These are phyloP conservation scores for Nicotiana tabacum DNA, from an alignment of 257 asterid genomes.

Conservation along the genomic window DNA sequence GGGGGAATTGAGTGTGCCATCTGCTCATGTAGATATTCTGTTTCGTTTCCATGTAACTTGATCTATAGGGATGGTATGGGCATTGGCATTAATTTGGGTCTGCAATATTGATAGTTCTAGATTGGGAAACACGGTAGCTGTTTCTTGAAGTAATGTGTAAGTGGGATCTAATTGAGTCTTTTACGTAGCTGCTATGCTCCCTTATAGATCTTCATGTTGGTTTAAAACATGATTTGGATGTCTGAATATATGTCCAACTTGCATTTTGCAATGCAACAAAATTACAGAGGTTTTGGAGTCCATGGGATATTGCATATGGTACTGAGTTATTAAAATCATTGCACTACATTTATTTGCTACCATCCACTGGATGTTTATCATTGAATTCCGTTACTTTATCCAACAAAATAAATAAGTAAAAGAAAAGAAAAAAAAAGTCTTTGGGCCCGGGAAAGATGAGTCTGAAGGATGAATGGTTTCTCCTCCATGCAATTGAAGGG, in stretches of 20 bases:
- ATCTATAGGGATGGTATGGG: neutral
- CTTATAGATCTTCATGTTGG: neutral
- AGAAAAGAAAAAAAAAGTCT: neutral
- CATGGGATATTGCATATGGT: neutral
- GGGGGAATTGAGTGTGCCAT: neutral
- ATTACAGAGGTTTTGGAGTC: neutral
- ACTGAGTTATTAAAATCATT: neutral
- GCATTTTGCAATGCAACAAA: conserved; percentile 1
- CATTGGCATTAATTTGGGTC: neutral
- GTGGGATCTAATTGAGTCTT: neutral
- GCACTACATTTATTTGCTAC: neutral
- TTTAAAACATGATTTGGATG: neutral
- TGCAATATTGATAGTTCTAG: neutral
- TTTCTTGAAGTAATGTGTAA: neutral
- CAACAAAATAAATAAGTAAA: neutral
- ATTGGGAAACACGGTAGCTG: neutral
- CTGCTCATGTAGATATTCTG: neutral
- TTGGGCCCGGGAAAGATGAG: neutral
- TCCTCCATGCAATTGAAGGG: neutral
- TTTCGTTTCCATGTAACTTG: neutral
- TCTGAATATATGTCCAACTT: neutral
- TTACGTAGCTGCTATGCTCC: neutral
- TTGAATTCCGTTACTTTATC: neutral
- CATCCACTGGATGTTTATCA: neutral
- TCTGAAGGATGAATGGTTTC: neutral